These are phyloP conservation scores for Quercus dentata DNA, from an alignment of 306 rosid species.

Conservation along the genomic window DNA sequence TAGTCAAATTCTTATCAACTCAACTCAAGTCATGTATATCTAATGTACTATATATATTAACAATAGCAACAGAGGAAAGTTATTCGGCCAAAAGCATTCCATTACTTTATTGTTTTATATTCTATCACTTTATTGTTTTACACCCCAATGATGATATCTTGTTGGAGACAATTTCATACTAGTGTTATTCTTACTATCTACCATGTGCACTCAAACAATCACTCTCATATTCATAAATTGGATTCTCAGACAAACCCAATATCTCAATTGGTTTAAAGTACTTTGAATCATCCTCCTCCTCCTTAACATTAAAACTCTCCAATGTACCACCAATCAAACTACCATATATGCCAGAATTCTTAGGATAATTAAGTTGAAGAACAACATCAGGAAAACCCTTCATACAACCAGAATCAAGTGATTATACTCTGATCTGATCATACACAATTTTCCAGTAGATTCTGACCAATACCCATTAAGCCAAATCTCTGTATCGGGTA, in stretches of 20 bases:
- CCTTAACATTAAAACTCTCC: slow-evolving; percentile 50
- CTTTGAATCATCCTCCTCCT: background rate
- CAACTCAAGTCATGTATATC: too few relatives aligned
- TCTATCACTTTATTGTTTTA: background rate
- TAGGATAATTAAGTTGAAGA: slow-evolving; percentile 66
- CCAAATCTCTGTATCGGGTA: background rate
- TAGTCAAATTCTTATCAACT: too few relatives aligned
- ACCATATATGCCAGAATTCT: slow-evolving; percentile 26
- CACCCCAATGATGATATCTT: slow-evolving; percentile 8
- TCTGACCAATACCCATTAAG: slow-evolving; percentile 63
- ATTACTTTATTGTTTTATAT: too few relatives aligned
- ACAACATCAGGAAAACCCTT: slow-evolving; percentile 29
- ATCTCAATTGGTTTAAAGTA: slow-evolving; percentile 51
- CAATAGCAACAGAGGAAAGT: too few relatives aligned
- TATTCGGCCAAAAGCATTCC: too few relatives aligned
- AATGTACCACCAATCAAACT: slow-evolving; percentile 66
- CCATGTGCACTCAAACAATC: slow-evolving; percentile 39
- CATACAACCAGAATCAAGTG: slow-evolving; percentile 6
- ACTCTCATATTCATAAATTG: slow-evolving; percentile 34
- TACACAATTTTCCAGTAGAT: slow-evolving; percentile 66
- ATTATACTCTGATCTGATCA: slow-evolving; percentile 53
- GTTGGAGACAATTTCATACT: slow-evolving; percentile 21
- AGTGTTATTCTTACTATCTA: background rate
- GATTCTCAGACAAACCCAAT: slow-evolving; percentile 45
- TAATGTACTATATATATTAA: too few relatives aligned